phyloP scores from a whole-genome alignment of 345 rosid genomes.

The Toxicodendron radicans region DNA sequence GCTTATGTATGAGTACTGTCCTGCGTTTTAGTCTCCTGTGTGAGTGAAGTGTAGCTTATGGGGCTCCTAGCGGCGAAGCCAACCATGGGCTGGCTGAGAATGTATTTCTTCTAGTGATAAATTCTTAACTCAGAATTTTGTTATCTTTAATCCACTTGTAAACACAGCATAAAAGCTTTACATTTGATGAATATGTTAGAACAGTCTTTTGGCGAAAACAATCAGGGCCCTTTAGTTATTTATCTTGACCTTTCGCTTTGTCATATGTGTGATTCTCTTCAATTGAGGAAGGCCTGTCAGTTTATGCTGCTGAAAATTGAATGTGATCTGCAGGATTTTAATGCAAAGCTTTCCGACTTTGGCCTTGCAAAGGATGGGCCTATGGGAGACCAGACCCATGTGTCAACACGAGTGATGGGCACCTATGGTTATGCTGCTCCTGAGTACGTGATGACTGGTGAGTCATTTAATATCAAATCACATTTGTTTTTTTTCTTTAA shows the following conservation, averaged over 20 bases:
- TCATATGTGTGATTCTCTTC: neutral
- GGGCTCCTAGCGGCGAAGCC: neutral
- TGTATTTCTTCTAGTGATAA: neutral
- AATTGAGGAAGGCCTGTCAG: conserved; percentile 2
- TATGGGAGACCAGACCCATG: conserved; percentile 98
- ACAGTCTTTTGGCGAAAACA: neutral
- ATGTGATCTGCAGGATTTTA: conserved; percentile 60
- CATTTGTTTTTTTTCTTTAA: neutral
- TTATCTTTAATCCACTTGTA: neutral
- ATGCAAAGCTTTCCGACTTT: conserved; percentile 92
- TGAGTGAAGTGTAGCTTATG: neutral
- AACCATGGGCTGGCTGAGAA: conserved; percentile 6
- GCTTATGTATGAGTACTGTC: neutral
- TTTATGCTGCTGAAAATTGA: conserved; percentile 29
- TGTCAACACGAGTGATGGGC: conserved; percentile 98
- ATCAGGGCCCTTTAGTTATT: neutral
- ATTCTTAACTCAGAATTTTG: neutral
- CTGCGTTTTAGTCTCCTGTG: neutral
- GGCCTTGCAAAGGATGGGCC: conserved; percentile 99
- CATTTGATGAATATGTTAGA: neutral
- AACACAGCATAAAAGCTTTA: neutral
- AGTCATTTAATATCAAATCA: conserved; percentile 22
- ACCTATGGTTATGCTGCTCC: conserved; percentile 99
- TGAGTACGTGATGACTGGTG: conserved; percentile 94
- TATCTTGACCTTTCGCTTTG: neutral